Percentiles rank a stretch among this genome's conserved stretches.
phyloP scores from a whole-genome alignment of 768 basidiomycete genomes.

The Leccinum uliginosum region DNA sequence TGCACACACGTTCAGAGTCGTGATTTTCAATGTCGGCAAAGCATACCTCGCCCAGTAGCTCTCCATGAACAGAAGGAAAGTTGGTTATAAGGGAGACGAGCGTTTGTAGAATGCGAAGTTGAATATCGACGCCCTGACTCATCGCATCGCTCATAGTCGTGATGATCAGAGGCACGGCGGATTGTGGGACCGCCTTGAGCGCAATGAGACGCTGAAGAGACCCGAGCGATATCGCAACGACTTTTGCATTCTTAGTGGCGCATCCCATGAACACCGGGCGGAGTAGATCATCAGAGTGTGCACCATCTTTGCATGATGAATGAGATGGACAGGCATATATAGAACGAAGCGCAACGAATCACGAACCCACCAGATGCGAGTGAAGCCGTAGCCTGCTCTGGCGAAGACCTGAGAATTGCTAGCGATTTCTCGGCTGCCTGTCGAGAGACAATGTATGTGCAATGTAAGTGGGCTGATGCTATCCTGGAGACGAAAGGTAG shows the following conservation, averaged over 20 bases:
- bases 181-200: slow-evolving; percentile 79
- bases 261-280: slow-evolving; percentile 92
- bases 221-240: slow-evolving; percentile 87
- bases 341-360: neutral
- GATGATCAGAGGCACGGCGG: slow-evolving; percentile 74
- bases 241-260: slow-evolving; percentile 89
- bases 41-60: slow-evolving; percentile 75
- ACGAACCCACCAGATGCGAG: slow-evolving; percentile 64
- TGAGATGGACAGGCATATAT: neutral
- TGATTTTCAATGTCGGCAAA: neutral
- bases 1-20: slow-evolving; percentile 27
- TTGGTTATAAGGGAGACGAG: slow-evolving; percentile 88
- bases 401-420: slow-evolving; percentile 73
- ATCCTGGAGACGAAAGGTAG: neutral
- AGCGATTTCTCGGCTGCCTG: slow-evolving; percentile 88
- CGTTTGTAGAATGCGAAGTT: slow-evolving; percentile 89
- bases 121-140: slow-evolving; percentile 95
- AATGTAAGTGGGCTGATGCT: slow-evolving; percentile 6
- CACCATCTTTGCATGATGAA: slow-evolving; percentile 48
- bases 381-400: slow-evolving; percentile 70
- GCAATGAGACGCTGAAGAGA: slow-evolving; percentile 88
- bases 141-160: slow-evolving; percentile 83
- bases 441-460: neutral
- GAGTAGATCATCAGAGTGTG: slow-evolving; percentile 76
- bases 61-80: slow-evolving; percentile 77